Percentiles rank a stretch among this genome's conserved stretches.
Evolutionary conservation across 2,329 filamentous ascomycete species (phyloP).

Genomic region (Neonectria faginata): DNA sequence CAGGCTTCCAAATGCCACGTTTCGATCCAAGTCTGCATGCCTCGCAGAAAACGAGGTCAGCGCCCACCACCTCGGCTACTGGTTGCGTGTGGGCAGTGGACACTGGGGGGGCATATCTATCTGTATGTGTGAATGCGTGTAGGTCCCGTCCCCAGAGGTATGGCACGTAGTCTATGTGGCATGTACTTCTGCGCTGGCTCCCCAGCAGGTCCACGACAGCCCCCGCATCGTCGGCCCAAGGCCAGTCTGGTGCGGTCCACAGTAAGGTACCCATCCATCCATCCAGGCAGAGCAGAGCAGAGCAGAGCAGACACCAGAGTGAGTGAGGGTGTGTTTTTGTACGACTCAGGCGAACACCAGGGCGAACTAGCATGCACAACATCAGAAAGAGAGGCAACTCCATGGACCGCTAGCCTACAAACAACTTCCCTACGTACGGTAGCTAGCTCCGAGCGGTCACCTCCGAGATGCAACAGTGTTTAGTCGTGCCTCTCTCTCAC

Average conservation of each 20-base stretch:
- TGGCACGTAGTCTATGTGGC: conserved; percentile 4
- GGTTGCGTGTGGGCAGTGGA: background rate
- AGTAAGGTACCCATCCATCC: conserved; percentile 3
- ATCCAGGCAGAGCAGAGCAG: background rate
- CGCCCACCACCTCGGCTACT: conserved; percentile 5
- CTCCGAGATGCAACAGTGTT: conserved; percentile 13
- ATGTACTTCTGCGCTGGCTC: conserved; percentile 26
- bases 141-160: background rate
- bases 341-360: conserved; percentile 4
- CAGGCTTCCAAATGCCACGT: conserved; percentile 24
- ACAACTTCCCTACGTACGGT: background rate
- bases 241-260: conserved; percentile 11
- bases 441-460: conserved; percentile 6
- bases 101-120: conserved; percentile 10
- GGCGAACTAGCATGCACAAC: conserved; percentile 25
- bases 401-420: conserved; percentile 3
- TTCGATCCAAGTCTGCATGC: conserved; percentile 24
- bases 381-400: conserved; percentile 7
- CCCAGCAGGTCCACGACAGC: conserved; percentile 3
- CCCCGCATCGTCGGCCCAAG: conserved; percentile 16
- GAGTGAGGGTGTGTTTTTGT: conserved; percentile 5
- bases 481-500: background rate
- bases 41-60: conserved; percentile 15
- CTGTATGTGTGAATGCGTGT: conserved; percentile 7
- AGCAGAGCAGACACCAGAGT: background rate